Conservation (phyloP, 495 filamentous ascomycete genomes). For the Jackrogersella multiformis region DNA sequence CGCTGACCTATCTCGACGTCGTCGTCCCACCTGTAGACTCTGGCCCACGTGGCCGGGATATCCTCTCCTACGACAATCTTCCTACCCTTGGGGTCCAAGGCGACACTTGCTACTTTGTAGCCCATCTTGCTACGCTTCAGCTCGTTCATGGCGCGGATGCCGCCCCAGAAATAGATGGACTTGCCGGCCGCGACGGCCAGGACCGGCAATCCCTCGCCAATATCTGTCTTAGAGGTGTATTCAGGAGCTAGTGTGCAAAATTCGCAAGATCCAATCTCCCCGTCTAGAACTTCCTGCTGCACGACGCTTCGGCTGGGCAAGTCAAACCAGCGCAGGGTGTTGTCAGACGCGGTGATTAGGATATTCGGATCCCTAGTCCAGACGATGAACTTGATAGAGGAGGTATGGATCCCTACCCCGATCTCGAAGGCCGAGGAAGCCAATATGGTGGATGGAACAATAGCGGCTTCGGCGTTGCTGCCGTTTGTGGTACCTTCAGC, state of each 20-base stretch:
- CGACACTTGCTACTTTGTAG: slow-evolving; percentile 89
- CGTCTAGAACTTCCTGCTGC: slow-evolving; percentile 76
- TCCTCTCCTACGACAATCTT: slow-evolving; percentile 88
- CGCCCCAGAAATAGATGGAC: slow-evolving; percentile 90
- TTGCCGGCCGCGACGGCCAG: slow-evolving; percentile 83
- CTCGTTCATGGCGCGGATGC: slow-evolving; percentile 70
- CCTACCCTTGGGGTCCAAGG: slow-evolving; percentile 79
- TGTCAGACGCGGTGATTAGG: slow-evolving; percentile 89
- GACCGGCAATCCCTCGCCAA: slow-evolving; percentile 64
- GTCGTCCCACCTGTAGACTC: slow-evolving; percentile 86
- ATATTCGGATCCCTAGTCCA: slow-evolving; percentile 89
- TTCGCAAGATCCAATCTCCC: slow-evolving; percentile 90
- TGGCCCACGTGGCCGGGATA: slow-evolving; percentile 87
- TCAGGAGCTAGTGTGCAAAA: slow-evolving; percentile 67
- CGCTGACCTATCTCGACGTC: slow-evolving; percentile 76
- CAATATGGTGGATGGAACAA: slow-evolving; percentile 51
- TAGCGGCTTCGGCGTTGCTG: slow-evolving; percentile 28
- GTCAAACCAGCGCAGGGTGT: slow-evolving; percentile 94
- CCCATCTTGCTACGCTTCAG: slow-evolving; percentile 78
- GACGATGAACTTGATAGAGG: slow-evolving; percentile 91
- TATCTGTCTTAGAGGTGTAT: slow-evolving; percentile 53
- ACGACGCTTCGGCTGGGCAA: slow-evolving; percentile 76
- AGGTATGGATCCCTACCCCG: slow-evolving; percentile 80
- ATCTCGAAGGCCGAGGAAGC: slow-evolving; percentile 79
- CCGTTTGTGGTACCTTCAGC: slow-evolving; percentile 33